Evolutionary conservation across 805 yeast genomes (phyloP).

Genomic region (Candida saitoana): DNA sequence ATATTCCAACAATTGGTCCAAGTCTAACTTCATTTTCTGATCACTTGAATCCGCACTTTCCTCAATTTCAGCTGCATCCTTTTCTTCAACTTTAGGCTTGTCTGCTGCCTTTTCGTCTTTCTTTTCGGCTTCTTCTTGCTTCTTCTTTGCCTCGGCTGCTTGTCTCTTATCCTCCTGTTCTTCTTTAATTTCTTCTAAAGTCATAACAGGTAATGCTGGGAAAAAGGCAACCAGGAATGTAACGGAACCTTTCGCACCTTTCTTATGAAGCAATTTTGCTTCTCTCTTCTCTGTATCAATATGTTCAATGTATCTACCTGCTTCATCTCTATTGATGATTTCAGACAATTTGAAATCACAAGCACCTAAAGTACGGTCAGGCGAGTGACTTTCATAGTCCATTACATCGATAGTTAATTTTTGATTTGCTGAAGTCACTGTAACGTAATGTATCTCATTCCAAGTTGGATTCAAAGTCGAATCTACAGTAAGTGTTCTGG

Average conservation of each 20-base stretch:
- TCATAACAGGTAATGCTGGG: conserved; percentile 76
- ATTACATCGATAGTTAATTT: conserved; percentile 80
- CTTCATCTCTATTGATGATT: conserved; percentile 65
- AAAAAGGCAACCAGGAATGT: conserved; percentile 75
- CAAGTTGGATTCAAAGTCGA: conserved; percentile 76
- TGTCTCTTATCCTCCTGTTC: conserved; percentile 39
- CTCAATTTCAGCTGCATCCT: conserved; percentile 22
- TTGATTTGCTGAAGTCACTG: conserved; percentile 81
- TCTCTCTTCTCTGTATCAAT: conserved; percentile 53
- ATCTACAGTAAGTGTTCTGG: conserved; percentile 67
- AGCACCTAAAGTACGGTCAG: conserved; percentile 84
- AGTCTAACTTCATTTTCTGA: conserved; percentile 45
- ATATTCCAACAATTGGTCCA: conserved; percentile 54
- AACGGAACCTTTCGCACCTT: conserved; percentile 80
- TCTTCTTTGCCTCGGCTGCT: conserved; percentile 34
- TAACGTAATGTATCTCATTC: conserved; percentile 77
- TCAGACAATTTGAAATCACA: conserved; percentile 67
- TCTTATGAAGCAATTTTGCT: conserved; percentile 64
- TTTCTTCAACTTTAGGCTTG: conserved; percentile 5
- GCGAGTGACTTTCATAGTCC: conserved; percentile 79
- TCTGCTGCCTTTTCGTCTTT: conserved; percentile 11
- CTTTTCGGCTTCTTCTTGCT: conserved; percentile 30
- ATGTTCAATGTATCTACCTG: conserved; percentile 55
- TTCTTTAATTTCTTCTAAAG: conserved; percentile 67
- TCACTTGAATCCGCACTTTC: conserved; percentile 27